Evolutionary conservation across 2,329 filamentous ascomycete genomes (phyloP).

Genomic region (Fusarium scirpi): DNA sequence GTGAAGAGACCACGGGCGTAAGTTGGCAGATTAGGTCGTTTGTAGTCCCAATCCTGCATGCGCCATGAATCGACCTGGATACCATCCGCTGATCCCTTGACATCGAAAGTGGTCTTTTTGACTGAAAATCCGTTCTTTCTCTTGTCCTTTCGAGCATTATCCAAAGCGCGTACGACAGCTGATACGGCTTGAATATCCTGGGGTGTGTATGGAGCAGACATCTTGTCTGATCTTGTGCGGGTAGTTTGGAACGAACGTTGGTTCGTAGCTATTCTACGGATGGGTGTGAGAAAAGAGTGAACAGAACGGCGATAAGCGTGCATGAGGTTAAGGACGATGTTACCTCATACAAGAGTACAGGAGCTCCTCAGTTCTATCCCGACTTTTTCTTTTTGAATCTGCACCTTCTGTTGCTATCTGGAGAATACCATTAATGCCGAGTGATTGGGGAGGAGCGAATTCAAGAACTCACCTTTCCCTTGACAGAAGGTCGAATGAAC

Average conservation of each 20-base stretch:
- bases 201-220: constrained; percentile 67
- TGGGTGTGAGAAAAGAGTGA: constrained; percentile 24
- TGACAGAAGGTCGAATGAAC: not conserved
- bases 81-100: constrained; percentile 71
- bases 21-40: constrained; percentile 84
- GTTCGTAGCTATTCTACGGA: constrained; percentile 2
- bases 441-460: not conserved
- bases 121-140: constrained; percentile 74
- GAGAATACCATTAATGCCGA: not conserved
- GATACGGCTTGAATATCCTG: constrained; percentile 79
- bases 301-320: not conserved
- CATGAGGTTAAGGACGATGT: constrained; percentile 4
- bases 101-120: constrained; percentile 82
- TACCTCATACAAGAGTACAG: constrained; percentile 1
- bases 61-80: constrained; percentile 90
- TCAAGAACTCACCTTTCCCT: constrained; percentile 13
- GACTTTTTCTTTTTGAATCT: not conserved
- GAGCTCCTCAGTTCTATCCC: constrained; percentile 7
- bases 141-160: constrained; percentile 66
- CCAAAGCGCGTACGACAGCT: constrained; percentile 73
- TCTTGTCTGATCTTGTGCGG: constrained; percentile 18
- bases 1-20: constrained; percentile 96
- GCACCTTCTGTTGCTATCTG: not conserved
- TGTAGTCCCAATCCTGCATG: constrained; percentile 96
- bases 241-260: not conserved